Evolutionary conservation across 169 alveolate species (phyloP), one percentile per base, ranked within the genome.

Genomic region (Plasmodium gonderi): DNA sequence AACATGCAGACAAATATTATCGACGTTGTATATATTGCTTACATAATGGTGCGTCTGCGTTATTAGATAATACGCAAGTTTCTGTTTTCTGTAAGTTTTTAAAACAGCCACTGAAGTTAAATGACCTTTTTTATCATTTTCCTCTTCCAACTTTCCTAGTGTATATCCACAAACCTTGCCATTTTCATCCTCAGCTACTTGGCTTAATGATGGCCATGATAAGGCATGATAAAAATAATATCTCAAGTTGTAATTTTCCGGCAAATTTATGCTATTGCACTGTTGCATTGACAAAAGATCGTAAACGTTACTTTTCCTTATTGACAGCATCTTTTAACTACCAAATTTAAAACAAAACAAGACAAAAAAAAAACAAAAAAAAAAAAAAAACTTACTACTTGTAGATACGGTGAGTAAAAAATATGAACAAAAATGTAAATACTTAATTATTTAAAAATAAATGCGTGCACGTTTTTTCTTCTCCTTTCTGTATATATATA

Each of bases 161-260:
- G 96, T 80, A 65, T 95, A 95, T 69, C 97, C 97, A 75, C 97
- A 95, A 47, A 95, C 92, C 33, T 91, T 74, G n/a, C 96, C 96
- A 11, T 69, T 79, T 31, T 79, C 76, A 47, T 81, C 90, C 29
- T 83, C 93, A 44, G 96, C 95, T 44, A 95, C 89, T 76, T 94
- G 94, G 64, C 96, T 95, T 36, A 98, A 95, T 40, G 97, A 97
- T 31, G 99, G 99, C 99, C 99, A 98, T 54, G 99, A 96, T 65
- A 98, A 93, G 9, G 97, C 97, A 92, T 98, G 99, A 94, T 98
- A 98, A 74, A 97, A 97, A 92, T 98, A 98, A 94, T 98, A 98
- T 95, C 98, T 98, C 95, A 98, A 90, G 81, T 98, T 98, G 83
- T 98, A 98, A 96, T 98, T 98, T 94, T 98, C 99, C 23, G 95